Base-by-base conservation (phyloP, 2,329 filamentous ascomycete species). In the Ascochyta fabae region DNA sequence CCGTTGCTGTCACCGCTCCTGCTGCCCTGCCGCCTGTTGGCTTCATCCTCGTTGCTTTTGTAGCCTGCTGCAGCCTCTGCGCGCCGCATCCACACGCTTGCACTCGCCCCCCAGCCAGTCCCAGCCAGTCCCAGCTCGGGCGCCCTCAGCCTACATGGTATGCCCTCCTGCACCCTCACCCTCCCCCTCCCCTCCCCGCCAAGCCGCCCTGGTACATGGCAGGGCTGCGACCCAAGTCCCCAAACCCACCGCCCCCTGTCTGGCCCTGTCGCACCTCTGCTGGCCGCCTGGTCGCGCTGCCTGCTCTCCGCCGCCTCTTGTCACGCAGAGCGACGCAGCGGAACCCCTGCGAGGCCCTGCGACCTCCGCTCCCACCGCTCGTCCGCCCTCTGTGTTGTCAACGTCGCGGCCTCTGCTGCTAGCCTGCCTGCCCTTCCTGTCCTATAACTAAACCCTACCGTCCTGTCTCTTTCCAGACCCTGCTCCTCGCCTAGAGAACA, bases 141-240 rank as follows among this genome's bases (percentile, higher is more conserved):
- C 72, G 69, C 70, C 64, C 59, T 60, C 60, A 65, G 67, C 65
- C 72, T 72, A 77, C 75, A 77, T 77, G 75, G 75, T 77, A 77
- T 73, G 75, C 72, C 72, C 69, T 67, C 69, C 57, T 24, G 29
- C 29, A 31, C 26, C 36, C 36, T 24, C 16, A 16, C 16, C 16
- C 16, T 16, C 34, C 34, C 34, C 19, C 34, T 19, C 43, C 22
- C 24, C 24, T 42, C 47, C 47, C 64, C 62, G 69, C 71, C 73
- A 74, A 74, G 69, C 68, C 60, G 69, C 69, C 68, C 52, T 55
- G 46, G 45, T 45, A 48, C 29, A 31, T 31, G 29, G 46, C 53
- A 56, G 53, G 47, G 47, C 69, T 70, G 64, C 68, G 66, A 61
- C 64, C 46, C 46, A 55, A 50, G 36, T 41, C 29, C 47, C 53